Evolutionary conservation across 2,329 filamentous ascomycete genomes (phyloP).

Genomic region (Sporothrix globosa): DNA sequence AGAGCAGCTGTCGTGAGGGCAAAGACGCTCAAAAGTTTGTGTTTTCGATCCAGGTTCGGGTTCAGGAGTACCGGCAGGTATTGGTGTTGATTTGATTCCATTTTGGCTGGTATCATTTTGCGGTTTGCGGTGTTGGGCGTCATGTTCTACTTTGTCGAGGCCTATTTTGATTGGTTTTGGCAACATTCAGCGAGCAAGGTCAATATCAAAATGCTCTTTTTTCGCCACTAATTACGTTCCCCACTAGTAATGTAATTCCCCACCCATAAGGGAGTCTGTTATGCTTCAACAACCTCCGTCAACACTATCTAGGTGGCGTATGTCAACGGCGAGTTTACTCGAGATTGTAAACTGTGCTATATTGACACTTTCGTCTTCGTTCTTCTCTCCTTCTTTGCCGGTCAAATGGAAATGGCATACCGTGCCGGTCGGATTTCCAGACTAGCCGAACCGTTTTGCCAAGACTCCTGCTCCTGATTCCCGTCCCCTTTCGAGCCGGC

Average conservation of each 20-base stretch:
- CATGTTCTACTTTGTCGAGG: neutral
- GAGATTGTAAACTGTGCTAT: neutral
- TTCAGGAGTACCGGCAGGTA: neutral
- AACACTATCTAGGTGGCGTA: neutral
- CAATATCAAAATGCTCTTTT: neutral
- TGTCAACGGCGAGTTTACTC: neutral
- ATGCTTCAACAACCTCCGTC: neutral
- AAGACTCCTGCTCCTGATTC: neutral
- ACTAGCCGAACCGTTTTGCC: neutral
- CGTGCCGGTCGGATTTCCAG: neutral
- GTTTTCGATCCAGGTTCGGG: neutral
- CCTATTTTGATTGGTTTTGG: neutral
- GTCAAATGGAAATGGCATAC: no score
- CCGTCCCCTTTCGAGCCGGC: conserved; percentile 6
- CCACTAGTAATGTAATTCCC: neutral
- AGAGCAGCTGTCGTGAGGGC: conserved; percentile 60
- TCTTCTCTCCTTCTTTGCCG: neutral
- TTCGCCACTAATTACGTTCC: no score
- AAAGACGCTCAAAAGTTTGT: neutral
- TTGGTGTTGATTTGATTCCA: neutral
- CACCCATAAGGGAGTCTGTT: neutral
- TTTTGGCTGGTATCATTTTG: neutral
- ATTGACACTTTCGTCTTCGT: neutral
- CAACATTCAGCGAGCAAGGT: neutral
- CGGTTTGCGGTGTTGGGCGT: conserved; percentile 8